Conservation (phyloP, 345 rosid species). For the Sonneratia alba region DNA sequence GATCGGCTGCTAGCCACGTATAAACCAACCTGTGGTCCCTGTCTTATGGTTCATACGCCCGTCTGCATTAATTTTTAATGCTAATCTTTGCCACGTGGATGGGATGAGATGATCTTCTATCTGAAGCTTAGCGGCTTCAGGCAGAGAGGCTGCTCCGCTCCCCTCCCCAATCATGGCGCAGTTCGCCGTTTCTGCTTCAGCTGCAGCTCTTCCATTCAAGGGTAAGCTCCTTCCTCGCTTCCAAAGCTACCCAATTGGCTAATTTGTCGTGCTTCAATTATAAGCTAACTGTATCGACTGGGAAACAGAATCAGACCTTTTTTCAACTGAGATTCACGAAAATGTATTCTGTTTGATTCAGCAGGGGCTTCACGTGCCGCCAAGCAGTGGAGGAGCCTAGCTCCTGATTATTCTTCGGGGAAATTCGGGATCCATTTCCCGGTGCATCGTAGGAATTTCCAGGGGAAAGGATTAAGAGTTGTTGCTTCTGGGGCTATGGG, state of each 20-base stretch:
- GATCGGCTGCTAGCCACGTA: background rate
- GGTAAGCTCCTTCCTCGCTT: constrained; percentile 14
- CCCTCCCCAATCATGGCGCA: constrained; percentile 18
- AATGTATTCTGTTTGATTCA: background rate
- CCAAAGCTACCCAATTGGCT: background rate
- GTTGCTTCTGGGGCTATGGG: constrained; percentile 18
- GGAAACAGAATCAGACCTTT: background rate
- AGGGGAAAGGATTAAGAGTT: constrained; percentile 10
- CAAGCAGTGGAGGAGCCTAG: constrained; percentile 14
- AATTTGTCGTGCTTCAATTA: background rate
- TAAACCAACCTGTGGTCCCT: too few species aligned
- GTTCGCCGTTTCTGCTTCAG: constrained; percentile 17
- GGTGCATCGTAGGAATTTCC: background rate
- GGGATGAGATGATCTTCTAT: background rate
- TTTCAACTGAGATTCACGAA: background rate
- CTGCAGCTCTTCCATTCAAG: constrained; percentile 20
- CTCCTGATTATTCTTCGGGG: constrained; percentile 13
- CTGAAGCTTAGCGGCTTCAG: background rate
- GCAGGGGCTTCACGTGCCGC: constrained; percentile 24
- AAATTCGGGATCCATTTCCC: constrained; percentile 10
- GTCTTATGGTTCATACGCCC: too few species aligned
- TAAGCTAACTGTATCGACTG: background rate
- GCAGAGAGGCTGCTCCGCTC: background rate
- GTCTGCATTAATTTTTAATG: too few species aligned
- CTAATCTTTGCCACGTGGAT: too few species aligned